phyloP scores from a whole-genome alignment of 1,284 basidiomycete species.

The Heterobasidion occidentale region DNA sequence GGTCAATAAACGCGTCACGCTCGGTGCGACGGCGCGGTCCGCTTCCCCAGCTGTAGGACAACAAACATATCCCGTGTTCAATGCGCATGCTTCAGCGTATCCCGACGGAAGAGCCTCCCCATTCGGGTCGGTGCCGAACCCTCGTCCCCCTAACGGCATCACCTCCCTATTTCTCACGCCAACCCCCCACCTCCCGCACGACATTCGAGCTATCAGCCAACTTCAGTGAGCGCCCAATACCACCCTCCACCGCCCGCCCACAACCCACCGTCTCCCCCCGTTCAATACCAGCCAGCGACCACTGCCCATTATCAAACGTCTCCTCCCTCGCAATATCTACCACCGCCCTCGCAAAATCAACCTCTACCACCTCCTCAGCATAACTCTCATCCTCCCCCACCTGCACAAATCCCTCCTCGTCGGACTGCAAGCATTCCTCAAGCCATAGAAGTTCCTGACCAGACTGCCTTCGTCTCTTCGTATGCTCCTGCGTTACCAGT shows the following conservation, averaged over 20 bases:
- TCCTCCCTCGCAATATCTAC: not conserved
- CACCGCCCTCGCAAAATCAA: not conserved
- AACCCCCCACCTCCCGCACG: not conserved
- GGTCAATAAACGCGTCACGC: conserved; percentile 29
- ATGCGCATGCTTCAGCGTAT: not conserved
- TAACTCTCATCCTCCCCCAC: too few species aligned
- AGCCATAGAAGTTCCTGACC: not conserved
- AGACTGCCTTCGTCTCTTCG: not conserved
- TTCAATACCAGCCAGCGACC: not conserved
- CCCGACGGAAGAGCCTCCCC: not conserved
- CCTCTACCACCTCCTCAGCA: not conserved
- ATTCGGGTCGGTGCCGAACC: not conserved
- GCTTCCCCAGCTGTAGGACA: conserved; percentile 19
- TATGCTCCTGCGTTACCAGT: not conserved
- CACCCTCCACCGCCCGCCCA: not conserved
- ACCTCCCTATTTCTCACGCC: not conserved
- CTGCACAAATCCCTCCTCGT: too few species aligned
- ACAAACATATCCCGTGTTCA: conserved; percentile 13
- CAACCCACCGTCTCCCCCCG: not conserved
- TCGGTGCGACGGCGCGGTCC: conserved; percentile 18
- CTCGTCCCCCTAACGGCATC: not conserved
- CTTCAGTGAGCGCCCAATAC: not conserved
- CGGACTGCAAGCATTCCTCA: too few species aligned
- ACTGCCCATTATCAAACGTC: not conserved
- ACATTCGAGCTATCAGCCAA: not conserved